phyloP scores from a whole-genome alignment of 2,329 filamentous ascomycete species.

The Dactylellina drechsleri region DNA sequence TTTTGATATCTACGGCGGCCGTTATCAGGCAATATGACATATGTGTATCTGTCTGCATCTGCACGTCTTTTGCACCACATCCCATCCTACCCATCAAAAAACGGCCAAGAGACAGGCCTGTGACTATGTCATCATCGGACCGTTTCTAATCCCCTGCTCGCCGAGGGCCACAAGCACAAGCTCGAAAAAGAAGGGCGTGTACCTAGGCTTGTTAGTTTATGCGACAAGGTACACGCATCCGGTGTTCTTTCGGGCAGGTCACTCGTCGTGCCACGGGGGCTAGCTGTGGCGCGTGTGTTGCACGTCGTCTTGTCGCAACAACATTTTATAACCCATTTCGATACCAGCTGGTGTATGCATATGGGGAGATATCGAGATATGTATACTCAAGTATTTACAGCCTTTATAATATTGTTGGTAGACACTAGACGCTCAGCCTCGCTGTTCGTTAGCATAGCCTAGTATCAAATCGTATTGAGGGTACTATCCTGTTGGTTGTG shows the following conservation, averaged over 20 bases:
- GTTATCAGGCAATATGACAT: too few species aligned
- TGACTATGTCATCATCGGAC: constrained; percentile 46
- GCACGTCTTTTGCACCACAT: neutral
- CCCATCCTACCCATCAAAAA: neutral
- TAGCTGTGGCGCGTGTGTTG: constrained; percentile 11
- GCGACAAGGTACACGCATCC: constrained; percentile 11
- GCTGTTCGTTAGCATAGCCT: too few species aligned
- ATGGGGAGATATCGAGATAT: too few species aligned
- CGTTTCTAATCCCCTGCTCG: neutral
- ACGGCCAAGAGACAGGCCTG: constrained; percentile 20
- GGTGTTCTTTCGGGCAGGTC: constrained; percentile 25
- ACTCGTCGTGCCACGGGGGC: constrained; percentile 17
- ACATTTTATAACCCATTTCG: neutral
- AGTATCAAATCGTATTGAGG: too few species aligned
- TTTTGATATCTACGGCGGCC: neutral
- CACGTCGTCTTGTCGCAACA: neutral
- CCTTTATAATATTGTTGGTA: too few species aligned
- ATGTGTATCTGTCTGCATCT: neutral
- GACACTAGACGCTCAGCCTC: too few species aligned
- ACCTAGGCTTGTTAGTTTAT: constrained; percentile 13
- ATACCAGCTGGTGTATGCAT: too few species aligned
- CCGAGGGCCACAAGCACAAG: constrained; percentile 10
- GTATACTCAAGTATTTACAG: too few species aligned
- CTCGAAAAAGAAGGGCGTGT: constrained; percentile 12
- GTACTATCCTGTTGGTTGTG: too few species aligned